A percentile compares a stretch with the other conserved stretches of the same genome.
Conservation (phyloP, 2,329 filamentous ascomycete genomes). For the Neofusicoccum cordaticola region DNA sequence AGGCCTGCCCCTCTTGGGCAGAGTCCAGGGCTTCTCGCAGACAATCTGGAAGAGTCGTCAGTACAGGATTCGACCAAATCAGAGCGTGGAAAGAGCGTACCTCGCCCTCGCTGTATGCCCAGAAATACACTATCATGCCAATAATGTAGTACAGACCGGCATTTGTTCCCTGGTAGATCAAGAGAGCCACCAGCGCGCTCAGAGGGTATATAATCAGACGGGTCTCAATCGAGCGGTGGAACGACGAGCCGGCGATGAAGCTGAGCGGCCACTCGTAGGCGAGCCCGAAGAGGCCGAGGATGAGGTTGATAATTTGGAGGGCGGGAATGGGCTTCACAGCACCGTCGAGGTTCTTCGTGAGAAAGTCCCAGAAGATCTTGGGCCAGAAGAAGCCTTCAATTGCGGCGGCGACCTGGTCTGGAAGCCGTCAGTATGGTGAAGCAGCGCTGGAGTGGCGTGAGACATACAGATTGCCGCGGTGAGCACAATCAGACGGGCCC, state of each 20-base stretch:
- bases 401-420: slow-evolving; percentile 83
- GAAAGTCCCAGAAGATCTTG: slow-evolving; percentile 97
- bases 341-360: slow-evolving; percentile 83
- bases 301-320: slow-evolving; percentile 83
- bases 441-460: neutral
- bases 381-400: slow-evolving; percentile 95
- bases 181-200: slow-evolving; percentile 66
- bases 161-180: slow-evolving; percentile 92
- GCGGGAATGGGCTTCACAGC: slow-evolving; percentile 85
- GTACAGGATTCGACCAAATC: slow-evolving; percentile 19
- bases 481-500: slow-evolving; percentile 90
- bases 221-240: slow-evolving; percentile 86
- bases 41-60: slow-evolving; percentile 36
- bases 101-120: slow-evolving; percentile 97
- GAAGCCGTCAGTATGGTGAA: slow-evolving; percentile 16
- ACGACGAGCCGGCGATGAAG: slow-evolving; percentile 65
- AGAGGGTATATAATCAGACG: slow-evolving; percentile 81
- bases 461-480: slow-evolving; percentile 72
- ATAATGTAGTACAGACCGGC: slow-evolving; percentile 88
- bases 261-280: slow-evolving; percentile 89
- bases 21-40: slow-evolving; percentile 50
- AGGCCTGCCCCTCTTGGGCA: slow-evolving; percentile 40
- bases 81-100: slow-evolving; percentile 51
- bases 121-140: slow-evolving; percentile 85
- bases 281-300: slow-evolving; percentile 74